A percentile compares a stretch with the other conserved stretches of the same genome.
phyloP scores from a whole-genome alignment of 345 rosid species.

The Camelina hispida region DNA sequence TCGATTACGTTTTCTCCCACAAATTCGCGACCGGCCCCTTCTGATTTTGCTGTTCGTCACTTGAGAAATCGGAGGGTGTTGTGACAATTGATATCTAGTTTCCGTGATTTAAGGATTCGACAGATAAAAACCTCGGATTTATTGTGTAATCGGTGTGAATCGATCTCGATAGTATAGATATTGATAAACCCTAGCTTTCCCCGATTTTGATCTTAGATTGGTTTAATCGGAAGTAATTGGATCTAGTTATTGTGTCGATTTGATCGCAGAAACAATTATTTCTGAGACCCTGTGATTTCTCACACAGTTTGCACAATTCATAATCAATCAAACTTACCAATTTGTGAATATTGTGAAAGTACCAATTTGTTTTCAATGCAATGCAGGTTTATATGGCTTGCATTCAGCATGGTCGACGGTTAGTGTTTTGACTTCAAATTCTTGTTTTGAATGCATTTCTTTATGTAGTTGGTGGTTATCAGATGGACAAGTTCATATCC shows the following conservation, averaged over 20 bases:
- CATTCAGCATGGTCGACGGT: conserved; percentile 77
- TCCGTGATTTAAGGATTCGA: background rate
- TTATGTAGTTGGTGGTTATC: background rate
- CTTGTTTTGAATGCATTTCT: conserved; percentile 6
- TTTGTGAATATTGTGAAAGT: background rate
- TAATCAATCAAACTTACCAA: conserved; percentile 6
- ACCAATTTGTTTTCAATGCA: conserved; percentile 28
- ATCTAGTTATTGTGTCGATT: conserved; percentile 19
- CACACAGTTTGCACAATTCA: background rate
- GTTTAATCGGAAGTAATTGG: conserved; percentile 26
- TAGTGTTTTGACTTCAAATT: conserved; percentile 42
- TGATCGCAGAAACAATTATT: conserved; percentile 20
- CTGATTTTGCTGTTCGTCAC: conserved; percentile 39
- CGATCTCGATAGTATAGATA: background rate
- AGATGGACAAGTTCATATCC: conserved; percentile 3
- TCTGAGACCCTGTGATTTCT: background rate
- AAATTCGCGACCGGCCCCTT: background rate
- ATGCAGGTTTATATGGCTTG: conserved; percentile 97
- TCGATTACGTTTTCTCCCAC: conserved; percentile 24
- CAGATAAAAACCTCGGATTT: background rate
- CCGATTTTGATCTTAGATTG: conserved; percentile 13
- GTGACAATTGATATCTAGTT: conserved; percentile 12
- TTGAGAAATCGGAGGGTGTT: conserved; percentile 34
- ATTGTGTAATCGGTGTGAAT: background rate
- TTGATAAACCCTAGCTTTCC: conserved; percentile 23